Conservation (phyloP, 83 land plant genomes). For the Thuja plicata region DNA sequence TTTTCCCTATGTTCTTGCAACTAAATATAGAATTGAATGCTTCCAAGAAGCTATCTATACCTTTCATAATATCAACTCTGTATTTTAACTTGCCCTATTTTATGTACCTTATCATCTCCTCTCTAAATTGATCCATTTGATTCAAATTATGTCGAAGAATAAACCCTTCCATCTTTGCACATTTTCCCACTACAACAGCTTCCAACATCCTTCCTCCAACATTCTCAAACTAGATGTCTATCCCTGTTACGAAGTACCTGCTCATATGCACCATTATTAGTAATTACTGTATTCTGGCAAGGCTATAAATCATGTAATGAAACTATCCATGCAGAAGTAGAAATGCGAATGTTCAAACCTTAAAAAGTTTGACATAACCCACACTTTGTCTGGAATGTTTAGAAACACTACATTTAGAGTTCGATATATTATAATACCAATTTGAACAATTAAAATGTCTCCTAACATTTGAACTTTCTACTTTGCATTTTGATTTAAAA, state of each 20-base stretch:
- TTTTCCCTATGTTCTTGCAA: conserved; percentile 35
- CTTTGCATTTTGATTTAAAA: too few relatives aligned
- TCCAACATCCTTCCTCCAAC: conserved; percentile 55
- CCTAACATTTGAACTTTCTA: too few relatives aligned
- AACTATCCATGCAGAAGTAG: neutral
- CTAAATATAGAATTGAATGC: conserved; percentile 37
- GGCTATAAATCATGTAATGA: neutral
- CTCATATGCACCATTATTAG: neutral
- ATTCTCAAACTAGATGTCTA: conserved; percentile 58
- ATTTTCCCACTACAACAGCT: conserved; percentile 36
- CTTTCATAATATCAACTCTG: conserved; percentile 34
- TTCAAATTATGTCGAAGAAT: conserved; percentile 17
- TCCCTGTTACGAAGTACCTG: conserved; percentile 52
- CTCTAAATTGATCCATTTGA: conserved; percentile 17
- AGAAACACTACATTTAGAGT: too few relatives aligned
- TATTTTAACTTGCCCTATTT: conserved; percentile 26
- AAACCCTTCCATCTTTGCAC: conserved; percentile 48
- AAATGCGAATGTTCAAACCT: conserved; percentile 11
- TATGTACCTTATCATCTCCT: too few relatives aligned
- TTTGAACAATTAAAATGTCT: too few relatives aligned
- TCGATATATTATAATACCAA: too few relatives aligned
- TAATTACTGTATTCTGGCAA: neutral
- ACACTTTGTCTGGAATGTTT: too few relatives aligned
- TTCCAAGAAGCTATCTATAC: conserved; percentile 43
- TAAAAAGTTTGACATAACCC: too few relatives aligned